Percentiles rank a stretch among this genome's conserved stretches.
phyloP scores from a whole-genome alignment of 306 rosid genomes.

The Castanea mollissima region DNA sequence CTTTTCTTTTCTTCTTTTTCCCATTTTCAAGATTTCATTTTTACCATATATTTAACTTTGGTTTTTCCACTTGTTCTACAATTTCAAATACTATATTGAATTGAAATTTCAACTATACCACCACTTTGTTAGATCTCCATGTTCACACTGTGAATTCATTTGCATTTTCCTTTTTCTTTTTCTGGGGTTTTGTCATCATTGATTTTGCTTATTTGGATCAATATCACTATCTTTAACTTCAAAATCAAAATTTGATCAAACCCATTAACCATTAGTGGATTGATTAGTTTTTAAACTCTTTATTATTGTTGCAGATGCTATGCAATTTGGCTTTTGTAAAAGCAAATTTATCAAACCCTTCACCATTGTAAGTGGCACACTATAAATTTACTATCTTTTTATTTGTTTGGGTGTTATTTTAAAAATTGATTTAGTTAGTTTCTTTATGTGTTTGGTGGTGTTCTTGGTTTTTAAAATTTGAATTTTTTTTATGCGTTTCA shows the following conservation, averaged over 20 bases:
- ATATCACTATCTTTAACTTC: too few species aligned
- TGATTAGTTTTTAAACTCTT: not conserved
- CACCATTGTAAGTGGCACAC: slow-evolving; percentile 39
- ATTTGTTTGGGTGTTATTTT: too few species aligned
- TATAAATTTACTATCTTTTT: not conserved
- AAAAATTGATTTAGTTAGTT: not conserved
- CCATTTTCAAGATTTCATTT: too few species aligned
- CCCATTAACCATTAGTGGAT: not conserved
- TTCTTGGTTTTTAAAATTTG: not conserved
- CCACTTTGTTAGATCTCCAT: too few species aligned
- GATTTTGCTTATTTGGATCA: not conserved
- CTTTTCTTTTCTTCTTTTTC: too few species aligned
- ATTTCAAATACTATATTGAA: not conserved
- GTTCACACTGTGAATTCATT: not conserved
- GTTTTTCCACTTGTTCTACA: not conserved
- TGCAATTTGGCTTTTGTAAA: slow-evolving; percentile 19
- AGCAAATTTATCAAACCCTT: slow-evolving; percentile 35
- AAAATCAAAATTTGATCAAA: not conserved
- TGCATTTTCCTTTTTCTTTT: not conserved
- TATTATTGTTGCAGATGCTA: slow-evolving; percentile 41
- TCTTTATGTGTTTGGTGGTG: not conserved
- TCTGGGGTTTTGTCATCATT: slow-evolving; percentile 17
- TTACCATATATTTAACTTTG: not conserved
- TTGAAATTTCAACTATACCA: too few species aligned
- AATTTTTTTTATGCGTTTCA: slow-evolving; percentile 2